Evolutionary conservation across 2,329 filamentous ascomycete genomes (phyloP).

Genomic region (Aspergillus thermomutatus): DNA sequence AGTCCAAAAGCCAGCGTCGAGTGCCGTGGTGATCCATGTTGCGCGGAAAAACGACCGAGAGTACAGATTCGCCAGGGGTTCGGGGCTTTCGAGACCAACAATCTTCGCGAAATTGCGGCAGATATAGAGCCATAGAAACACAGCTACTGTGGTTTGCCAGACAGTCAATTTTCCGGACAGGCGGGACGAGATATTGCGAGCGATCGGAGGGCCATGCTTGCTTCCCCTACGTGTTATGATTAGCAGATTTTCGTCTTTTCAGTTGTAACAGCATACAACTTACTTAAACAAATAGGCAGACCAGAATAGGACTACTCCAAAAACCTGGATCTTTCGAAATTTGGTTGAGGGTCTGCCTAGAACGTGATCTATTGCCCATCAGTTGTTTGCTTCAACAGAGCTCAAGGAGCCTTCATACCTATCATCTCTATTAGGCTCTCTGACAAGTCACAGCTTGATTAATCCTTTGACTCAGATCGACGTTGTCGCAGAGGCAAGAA

Average conservation of each 20-base stretch:
- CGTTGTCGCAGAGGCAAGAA: neutral
- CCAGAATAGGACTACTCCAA: conserved; percentile 91
- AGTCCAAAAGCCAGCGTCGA: conserved; percentile 97
- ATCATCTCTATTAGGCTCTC: conserved; percentile 26
- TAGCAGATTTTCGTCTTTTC: neutral
- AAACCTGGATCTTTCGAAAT: conserved; percentile 87
- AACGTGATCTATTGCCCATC: conserved; percentile 66
- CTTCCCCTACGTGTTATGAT: conserved; percentile 59
- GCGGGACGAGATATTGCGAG: conserved; percentile 59
- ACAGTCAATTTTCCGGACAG: conserved; percentile 71
- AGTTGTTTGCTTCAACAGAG: conserved; percentile 5
- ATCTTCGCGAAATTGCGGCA: conserved; percentile 92
- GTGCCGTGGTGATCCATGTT: conserved; percentile 90
- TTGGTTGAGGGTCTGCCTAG: conserved; percentile 85
- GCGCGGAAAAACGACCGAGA: conserved; percentile 88
- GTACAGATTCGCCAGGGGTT: conserved; percentile 92
- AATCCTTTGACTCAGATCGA: neutral
- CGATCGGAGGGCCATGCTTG: conserved; percentile 69
- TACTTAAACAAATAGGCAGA: conserved; percentile 76
- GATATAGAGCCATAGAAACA: conserved; percentile 86
- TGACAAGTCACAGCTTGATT: neutral
- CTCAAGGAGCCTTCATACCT: conserved; percentile 18
- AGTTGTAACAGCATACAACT: conserved; percentile 12
- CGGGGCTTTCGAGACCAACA: conserved; percentile 83
- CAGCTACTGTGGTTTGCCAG: conserved; percentile 86